Conservation (phyloP, 148 eudicot species). For the Heliosperma pusillum region DNA sequence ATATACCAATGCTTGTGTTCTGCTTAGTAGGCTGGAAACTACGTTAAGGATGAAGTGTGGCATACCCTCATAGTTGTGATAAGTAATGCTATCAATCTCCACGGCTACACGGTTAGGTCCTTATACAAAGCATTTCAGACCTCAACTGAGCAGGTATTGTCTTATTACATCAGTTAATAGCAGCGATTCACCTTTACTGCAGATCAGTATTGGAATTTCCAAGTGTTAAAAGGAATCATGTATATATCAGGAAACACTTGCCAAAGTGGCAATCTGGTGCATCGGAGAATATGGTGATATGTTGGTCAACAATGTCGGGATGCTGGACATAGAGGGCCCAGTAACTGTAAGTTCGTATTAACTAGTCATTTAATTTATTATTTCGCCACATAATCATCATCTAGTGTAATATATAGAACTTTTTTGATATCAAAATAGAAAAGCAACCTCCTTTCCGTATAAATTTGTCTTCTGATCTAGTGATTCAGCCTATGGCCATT, state of each 20-base stretch:
- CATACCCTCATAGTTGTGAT: constrained; percentile 82
- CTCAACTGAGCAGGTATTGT: constrained; percentile 74
- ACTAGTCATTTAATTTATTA: not conserved
- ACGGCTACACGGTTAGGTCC: constrained; percentile 77
- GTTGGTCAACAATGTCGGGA: constrained; percentile 74
- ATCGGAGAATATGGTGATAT: constrained; percentile 98
- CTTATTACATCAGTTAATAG: constrained; percentile 17
- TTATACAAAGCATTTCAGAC: constrained; percentile 65
- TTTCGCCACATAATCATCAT: not conserved
- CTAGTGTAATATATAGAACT: not conserved
- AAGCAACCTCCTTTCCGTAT: not conserved
- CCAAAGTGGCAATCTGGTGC: constrained; percentile 96
- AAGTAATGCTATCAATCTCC: constrained; percentile 81
- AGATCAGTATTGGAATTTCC: constrained; percentile 7
- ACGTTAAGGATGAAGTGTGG: constrained; percentile 90
- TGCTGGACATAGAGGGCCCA: constrained; percentile 88
- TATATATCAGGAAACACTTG: constrained; percentile 70
- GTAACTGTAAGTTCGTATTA: constrained; percentile 67
- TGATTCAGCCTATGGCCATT: too few species aligned
- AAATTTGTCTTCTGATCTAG: not conserved
- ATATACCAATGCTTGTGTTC: constrained; percentile 36
- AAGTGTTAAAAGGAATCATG: constrained; percentile 5
- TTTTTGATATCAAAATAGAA: too few species aligned
- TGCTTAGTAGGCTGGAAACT: constrained; percentile 84
- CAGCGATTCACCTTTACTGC: constrained; percentile 10